Base-by-base conservation (phyloP, 2,329 filamentous ascomycete genomes). In the Thelonectria rubi region DNA sequence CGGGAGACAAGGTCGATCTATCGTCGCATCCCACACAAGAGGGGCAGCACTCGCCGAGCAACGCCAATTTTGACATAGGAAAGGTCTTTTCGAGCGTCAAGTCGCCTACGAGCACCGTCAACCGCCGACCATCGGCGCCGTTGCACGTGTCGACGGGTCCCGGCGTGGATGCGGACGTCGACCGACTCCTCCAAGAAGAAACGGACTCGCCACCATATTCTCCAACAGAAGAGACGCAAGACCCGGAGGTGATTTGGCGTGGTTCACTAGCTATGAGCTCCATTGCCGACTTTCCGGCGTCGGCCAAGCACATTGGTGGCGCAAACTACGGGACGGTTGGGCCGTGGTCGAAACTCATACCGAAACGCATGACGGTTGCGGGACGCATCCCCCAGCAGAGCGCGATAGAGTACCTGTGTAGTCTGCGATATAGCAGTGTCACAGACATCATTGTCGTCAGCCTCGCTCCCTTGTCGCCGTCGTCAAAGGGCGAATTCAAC, bases 371-470 rank as follows among this genome's bases (percentile, higher is more conserved):
- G 30, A 87, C 85, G 7, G 89, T 95, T 20, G 89, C 89, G 49
- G 92, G 92, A 1, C 88, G 95, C 17, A 95, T 99, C 62, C 87
- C 91, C 53, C 88, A 92, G 68, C 85, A 90, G 62, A 91, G 90
- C 66, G 95, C 94, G 11, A 93, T 93, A 58, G 92, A 96, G 63
- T 99, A 99, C 72, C 88, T 99, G 0, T 95, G 93, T 73, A 89
- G 92, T 52, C 82, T 98, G 63, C 88, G 93, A 12, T 96, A 92
- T 76, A 94, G 91, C 73, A 86, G 86, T 54, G 88, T 88, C 52
- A 94, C 92, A 2, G 95, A 98, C 72, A 88, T 99, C 6, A 86
- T 93, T 1, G 91, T 98, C 20, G 86, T 96, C 18, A 87, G 88
- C 46, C 79, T 98, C 34, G 85, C 84, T 17, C 86, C 88, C 1